phyloP scores from a whole-genome alignment of 345 rosid genomes.

The Physaria fendleri region DNA sequence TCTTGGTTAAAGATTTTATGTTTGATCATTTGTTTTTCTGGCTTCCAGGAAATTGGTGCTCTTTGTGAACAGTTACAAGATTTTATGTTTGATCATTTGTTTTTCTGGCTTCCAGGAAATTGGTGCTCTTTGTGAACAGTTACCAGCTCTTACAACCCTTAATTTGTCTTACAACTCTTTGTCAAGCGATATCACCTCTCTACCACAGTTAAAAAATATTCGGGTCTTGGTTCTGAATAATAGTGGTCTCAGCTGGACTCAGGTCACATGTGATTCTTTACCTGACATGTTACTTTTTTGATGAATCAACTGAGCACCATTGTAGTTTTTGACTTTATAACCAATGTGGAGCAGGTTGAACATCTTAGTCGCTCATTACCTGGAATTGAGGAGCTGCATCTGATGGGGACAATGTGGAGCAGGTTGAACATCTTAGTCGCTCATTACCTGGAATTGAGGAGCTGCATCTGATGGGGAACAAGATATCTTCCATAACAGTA shows the following conservation, averaged over 20 bases:
- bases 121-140: slow-evolving; percentile 58
- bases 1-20: neutral
- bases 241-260: slow-evolving; percentile 64
- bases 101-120: slow-evolving; percentile 48
- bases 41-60: slow-evolving; percentile 56
- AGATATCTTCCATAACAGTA: slow-evolving; percentile 52
- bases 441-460: slow-evolving; percentile 75
- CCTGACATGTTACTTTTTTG: neutral
- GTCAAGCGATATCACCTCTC: slow-evolving; percentile 34
- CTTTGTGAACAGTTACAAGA: slow-evolving; percentile 61
- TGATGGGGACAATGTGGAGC: slow-evolving; percentile 75
- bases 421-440: slow-evolving; percentile 65
- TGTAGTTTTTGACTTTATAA: neutral
- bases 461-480: slow-evolving; percentile 87
- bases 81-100: neutral
- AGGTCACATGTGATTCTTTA: slow-evolving; percentile 37
- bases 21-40: neutral
- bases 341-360: slow-evolving; percentile 74
- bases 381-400: slow-evolving; percentile 75
- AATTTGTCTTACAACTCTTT: slow-evolving; percentile 67
- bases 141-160: slow-evolving; percentile 55
- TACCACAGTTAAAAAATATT: slow-evolving; percentile 50
- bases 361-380: slow-evolving; percentile 58
- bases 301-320: neutral
- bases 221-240: slow-evolving; percentile 68